Conservation (phyloP, 345 rosid genomes). For the rapeseed (Brassica napus) region Da-Ae NC_063434.1:13830501-13831000, state of each 20-base stretch:
- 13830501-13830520: slow-evolving; percentile 64
- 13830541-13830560: slow-evolving; percentile 43
- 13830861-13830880: background rate
- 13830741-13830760: slow-evolving; percentile 17
- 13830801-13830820: slow-evolving; percentile 12
- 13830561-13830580: slow-evolving; percentile 52
- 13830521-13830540: slow-evolving; percentile 52
- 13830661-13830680: slow-evolving; percentile 33
- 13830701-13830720: background rate
- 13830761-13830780: slow-evolving; percentile 28
- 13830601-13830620: slow-evolving; percentile 53
- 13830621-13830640: slow-evolving; percentile 27
- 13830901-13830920: background rate
- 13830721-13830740: slow-evolving; percentile 6
- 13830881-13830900: background rate
- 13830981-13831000: background rate
- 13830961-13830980: background rate
- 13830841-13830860: background rate
- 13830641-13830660: slow-evolving; percentile 34
- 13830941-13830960: background rate
- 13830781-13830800: slow-evolving; percentile 24
- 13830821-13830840: background rate
- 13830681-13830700: slow-evolving; percentile 21
- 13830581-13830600: slow-evolving; percentile 51
- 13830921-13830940: background rate